Conservation (phyloP, 805 yeast genomes). For the Saccharomycopsis lassenensis region DNA sequence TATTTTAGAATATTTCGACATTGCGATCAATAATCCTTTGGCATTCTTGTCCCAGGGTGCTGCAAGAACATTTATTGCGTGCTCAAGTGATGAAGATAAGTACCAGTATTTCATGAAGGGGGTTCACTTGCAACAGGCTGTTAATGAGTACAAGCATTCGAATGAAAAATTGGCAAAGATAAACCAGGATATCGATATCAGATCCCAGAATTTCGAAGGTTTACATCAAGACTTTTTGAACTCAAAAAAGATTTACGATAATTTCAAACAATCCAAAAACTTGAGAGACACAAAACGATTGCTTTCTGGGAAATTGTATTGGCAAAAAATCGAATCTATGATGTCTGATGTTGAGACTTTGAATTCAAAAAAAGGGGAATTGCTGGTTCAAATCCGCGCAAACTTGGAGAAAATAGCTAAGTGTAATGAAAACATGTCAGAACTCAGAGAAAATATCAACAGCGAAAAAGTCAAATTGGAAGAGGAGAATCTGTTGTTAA, state of each 20-base stretch:
- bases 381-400: conserved; percentile 18
- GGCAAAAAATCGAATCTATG: conserved; percentile 32
- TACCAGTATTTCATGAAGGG: conserved; percentile 75
- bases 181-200: conserved; percentile 29
- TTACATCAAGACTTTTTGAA: conserved; percentile 32
- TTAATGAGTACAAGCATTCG: conserved; percentile 37
- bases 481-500: not conserved
- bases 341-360: conserved; percentile 21
- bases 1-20: conserved; percentile 58
- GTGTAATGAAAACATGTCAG: conserved; percentile 10
- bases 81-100: conserved; percentile 60
- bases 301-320: conserved; percentile 37
- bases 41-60: conserved; percentile 89
- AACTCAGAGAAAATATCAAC: not conserved
- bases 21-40: conserved; percentile 83
- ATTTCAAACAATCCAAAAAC: conserved; percentile 31
- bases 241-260: conserved; percentile 30
- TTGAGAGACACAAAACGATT: conserved; percentile 29
- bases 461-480: not conserved
- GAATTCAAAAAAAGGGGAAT: conserved; percentile 21
- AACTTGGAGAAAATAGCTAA: conserved; percentile 20
- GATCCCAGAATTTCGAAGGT: conserved; percentile 29
- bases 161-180: conserved; percentile 27
- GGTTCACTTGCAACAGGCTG: conserved; percentile 58
- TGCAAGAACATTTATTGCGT: conserved; percentile 81